Percentiles rank a stretch among this genome's conserved stretches.
These are phyloP conservation scores for Diaporthe citrichinensis DNA, from an alignment of 2,329 filamentous ascomycete species.

Conservation along the genomic window DNA sequence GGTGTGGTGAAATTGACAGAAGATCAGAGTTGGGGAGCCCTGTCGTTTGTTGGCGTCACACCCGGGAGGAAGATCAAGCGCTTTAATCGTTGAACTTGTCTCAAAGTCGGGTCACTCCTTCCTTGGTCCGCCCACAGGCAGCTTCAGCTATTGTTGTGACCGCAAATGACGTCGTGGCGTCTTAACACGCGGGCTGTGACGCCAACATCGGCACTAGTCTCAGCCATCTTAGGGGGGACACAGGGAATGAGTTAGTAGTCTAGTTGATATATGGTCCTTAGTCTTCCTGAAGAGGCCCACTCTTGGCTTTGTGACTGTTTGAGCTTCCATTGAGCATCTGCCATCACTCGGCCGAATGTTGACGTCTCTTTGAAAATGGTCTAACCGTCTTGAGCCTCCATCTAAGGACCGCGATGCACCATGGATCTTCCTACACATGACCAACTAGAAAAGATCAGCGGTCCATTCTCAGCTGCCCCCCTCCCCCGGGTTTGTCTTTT, in stretches of 20 bases:
- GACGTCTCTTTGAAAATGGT: too few relatives aligned
- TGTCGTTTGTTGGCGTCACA: too few relatives aligned
- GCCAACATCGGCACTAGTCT: conserved; percentile 20
- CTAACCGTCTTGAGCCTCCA: not conserved
- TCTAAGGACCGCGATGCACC: not conserved
- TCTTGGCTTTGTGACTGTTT: not conserved
- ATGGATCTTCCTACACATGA: not conserved
- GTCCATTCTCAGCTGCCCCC: not conserved
- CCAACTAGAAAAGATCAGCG: not conserved
- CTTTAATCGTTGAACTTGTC: not conserved
- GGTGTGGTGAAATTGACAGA: not conserved
- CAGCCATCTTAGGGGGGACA: not conserved
- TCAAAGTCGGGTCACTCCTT: not conserved
- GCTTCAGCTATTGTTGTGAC: conserved; percentile 17
- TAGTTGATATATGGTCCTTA: not conserved
- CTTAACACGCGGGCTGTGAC: conserved; percentile 19
- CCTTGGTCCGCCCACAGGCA: not conserved
- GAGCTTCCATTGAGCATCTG: not conserved
- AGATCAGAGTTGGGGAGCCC: not conserved
- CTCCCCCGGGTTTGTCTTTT: not conserved
- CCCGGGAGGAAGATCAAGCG: not conserved
- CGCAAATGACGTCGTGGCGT: conserved; percentile 22
- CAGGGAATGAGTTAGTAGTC: too few relatives aligned
- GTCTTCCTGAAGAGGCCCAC: not conserved
- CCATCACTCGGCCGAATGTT: not conserved